Evolutionary conservation across 2,329 filamentous ascomycete genomes (phyloP).

Genomic region (Akanthomyces muscarius): DNA sequence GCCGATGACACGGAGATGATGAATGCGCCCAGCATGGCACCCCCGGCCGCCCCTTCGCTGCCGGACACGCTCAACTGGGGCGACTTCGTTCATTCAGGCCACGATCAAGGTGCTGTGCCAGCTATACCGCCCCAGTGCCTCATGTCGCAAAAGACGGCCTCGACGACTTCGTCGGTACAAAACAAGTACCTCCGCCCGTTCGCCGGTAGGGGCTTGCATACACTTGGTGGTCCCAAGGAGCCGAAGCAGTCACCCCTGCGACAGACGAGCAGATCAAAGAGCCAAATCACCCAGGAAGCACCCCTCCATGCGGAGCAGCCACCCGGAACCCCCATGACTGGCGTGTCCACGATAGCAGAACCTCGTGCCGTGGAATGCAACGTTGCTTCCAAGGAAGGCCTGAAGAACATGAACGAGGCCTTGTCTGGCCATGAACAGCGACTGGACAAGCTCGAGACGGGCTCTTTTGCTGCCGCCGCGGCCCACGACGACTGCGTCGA

Average conservation of each 20-base stretch:
- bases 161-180: conserved; percentile 48
- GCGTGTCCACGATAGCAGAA: conserved; percentile 28
- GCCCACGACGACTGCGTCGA: conserved; percentile 66
- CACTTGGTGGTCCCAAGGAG: conserved; percentile 39
- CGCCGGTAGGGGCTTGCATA: conserved; percentile 51
- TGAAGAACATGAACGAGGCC: conserved; percentile 47
- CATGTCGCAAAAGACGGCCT: conserved; percentile 49
- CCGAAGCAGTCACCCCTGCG: conserved; percentile 16
- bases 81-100: conserved; percentile 38
- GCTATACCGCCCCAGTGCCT: conserved; percentile 49
- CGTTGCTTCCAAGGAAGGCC: conserved; percentile 31
- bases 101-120: conserved; percentile 31
- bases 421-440: conserved; percentile 60
- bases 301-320: background rate
- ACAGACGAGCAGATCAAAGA: conserved; percentile 2
- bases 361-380: conserved; percentile 23
- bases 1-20: conserved; percentile 26
- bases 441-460: conserved; percentile 64
- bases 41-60: conserved; percentile 39
- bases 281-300: conserved; percentile 15
- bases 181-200: conserved; percentile 52
- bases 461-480: conserved; percentile 60
- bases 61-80: conserved; percentile 55
- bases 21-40: conserved; percentile 22
- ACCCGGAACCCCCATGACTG: conserved; percentile 21